phyloP scores from a whole-genome alignment of 192 early-diverging fungal species.

The Thoreauomyces humboldtii region DNA sequence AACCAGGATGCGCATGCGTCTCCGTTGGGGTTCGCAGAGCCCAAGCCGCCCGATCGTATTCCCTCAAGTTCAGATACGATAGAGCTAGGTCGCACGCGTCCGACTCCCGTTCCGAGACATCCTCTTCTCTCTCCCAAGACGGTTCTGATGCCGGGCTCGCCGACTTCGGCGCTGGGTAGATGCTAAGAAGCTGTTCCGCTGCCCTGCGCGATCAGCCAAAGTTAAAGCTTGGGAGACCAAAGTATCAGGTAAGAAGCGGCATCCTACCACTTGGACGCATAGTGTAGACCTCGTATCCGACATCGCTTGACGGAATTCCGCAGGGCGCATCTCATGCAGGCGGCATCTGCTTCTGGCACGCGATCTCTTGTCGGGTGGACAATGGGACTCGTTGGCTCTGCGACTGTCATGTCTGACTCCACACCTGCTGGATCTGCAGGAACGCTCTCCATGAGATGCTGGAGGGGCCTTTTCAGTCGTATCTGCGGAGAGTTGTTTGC shows the following conservation, averaged over 20 bases:
- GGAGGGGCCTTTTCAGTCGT: no score
- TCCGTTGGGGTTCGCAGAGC: not conserved
- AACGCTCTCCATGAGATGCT: no score
- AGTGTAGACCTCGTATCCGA: slow-evolving; percentile 7
- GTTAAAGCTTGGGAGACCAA: not conserved
- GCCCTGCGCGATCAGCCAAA: slow-evolving; percentile 1
- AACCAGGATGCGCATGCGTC: not conserved
- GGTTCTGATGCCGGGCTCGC: not conserved
- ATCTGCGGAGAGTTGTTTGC: no score
- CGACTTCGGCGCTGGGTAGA: not conserved
- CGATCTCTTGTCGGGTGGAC: no score
- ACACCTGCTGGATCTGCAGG: no score
- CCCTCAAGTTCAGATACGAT: slow-evolving; percentile 36
- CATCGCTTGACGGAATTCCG: no score
- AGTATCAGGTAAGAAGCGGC: not conserved
- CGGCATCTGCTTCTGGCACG: no score
- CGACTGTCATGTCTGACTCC: no score
- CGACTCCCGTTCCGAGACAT: slow-evolving; percentile 7
- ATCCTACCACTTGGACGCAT: slow-evolving; percentile 20
- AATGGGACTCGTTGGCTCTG: no score
- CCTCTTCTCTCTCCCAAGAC: not conserved
- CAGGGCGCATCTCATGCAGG: no score
- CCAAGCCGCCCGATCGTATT: slow-evolving; percentile 37
- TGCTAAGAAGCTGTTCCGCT: slow-evolving; percentile 6
- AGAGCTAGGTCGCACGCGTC: slow-evolving; percentile 28